phyloP scores from a whole-genome alignment of 257 asterid genomes.

The Solanum sparsipilum region DNA sequence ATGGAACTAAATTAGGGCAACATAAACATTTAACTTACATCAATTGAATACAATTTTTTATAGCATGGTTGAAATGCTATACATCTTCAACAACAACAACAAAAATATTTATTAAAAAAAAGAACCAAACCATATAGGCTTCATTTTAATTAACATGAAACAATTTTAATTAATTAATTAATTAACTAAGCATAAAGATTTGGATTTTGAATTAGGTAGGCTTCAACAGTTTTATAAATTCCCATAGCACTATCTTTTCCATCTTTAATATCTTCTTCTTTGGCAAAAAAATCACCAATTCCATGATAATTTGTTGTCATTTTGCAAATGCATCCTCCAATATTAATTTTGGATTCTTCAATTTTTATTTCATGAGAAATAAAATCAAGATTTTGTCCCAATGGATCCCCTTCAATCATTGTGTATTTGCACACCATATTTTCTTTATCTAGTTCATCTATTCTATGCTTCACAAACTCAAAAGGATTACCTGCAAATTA shows the following conservation, averaged over 20 bases:
- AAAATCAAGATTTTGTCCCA: conserved; percentile 15
- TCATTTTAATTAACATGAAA: neutral
- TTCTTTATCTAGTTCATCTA: conserved; percentile 17
- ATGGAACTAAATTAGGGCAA: neutral
- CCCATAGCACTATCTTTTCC: conserved; percentile 21
- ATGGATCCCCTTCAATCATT: conserved; percentile 24
- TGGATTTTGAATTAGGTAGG: conserved; percentile 1
- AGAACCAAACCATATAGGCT: neutral
- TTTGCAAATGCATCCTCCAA: conserved; percentile 23
- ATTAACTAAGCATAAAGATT: neutral
- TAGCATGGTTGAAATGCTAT: neutral
- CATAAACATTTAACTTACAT: neutral
- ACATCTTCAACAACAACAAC: neutral
- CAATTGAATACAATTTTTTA: neutral
- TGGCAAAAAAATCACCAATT: conserved; percentile 14
- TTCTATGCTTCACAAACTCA: conserved; percentile 22
- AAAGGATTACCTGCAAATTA: conserved; percentile 7
- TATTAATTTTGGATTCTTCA: conserved; percentile 12
- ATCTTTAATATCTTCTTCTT: conserved; percentile 23
- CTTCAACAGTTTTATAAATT: conserved; percentile 26
- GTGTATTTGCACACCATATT: conserved; percentile 20
- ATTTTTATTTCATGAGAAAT: conserved; percentile 16
- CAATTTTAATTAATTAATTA: neutral
- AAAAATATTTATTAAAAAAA: neutral
- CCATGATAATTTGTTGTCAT: conserved; percentile 15